Conservation (phyloP, 352 stramenopile genomes). For the Phytophthora sansomeana region DNA sequence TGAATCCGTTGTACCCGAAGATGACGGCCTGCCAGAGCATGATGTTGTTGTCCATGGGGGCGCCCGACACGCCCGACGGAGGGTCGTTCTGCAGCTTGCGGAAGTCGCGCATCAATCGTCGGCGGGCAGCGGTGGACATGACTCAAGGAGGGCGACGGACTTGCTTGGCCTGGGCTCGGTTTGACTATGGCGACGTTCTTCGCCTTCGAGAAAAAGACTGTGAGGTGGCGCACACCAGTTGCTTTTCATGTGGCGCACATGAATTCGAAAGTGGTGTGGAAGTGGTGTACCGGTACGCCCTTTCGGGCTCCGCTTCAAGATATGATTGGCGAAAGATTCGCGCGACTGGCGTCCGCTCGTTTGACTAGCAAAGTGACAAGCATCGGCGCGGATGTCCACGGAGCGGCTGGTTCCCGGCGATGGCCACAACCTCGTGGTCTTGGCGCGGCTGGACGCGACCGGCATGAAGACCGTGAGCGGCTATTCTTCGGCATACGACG, state of each 20-base stretch:
- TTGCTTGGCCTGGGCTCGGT: conserved; percentile 17
- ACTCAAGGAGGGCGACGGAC: background rate
- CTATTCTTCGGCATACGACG: conserved; percentile 64
- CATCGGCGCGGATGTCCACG: conserved; percentile 54
- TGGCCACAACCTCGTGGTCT: conserved; percentile 56
- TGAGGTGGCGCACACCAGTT: background rate
- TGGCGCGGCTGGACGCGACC: conserved; percentile 57
- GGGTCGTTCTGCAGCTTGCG: conserved; percentile 98
- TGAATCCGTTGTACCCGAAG: conserved; percentile 70
- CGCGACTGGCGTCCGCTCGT: conserved; percentile 9
- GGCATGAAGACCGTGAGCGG: conserved; percentile 60
- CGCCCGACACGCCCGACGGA: conserved; percentile 96
- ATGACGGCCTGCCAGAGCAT: conserved; percentile 96
- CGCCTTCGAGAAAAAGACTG: conserved; percentile 25
- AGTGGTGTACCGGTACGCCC: conserved; percentile 1
- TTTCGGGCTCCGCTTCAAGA: conserved; percentile 10
- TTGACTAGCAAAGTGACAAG: conserved; percentile 30
- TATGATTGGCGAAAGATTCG: conserved; percentile 32
- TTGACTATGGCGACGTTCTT: conserved; percentile 23
- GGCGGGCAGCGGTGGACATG: conserved; percentile 96
- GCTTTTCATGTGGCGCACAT: too few relatives aligned
- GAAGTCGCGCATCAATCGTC: conserved; percentile 98
- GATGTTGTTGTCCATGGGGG: conserved; percentile 99
- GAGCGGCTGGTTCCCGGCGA: conserved; percentile 63
- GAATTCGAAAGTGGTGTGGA: background rate